Percentiles rank a stretch among this genome's conserved stretches.
Conservation (phyloP, 176 grass and related monocot species). For the Aegilops bicornis region DNA sequence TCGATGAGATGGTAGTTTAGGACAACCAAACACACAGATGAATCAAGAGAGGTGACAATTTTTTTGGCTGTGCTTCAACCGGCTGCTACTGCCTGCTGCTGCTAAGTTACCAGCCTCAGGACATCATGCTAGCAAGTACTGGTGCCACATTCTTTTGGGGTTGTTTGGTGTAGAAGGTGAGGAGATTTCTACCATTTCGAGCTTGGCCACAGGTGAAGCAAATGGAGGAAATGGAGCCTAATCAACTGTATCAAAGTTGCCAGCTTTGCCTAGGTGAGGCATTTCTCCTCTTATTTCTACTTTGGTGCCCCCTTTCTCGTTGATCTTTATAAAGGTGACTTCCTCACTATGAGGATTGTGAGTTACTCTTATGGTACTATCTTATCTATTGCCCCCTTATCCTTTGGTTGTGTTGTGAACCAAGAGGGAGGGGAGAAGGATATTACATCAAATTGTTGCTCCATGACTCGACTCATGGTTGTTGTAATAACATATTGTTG, state of each 20-base stretch:
- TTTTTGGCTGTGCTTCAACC: constrained; percentile 25
- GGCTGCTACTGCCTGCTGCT: constrained; percentile 13
- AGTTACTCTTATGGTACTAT: constrained; percentile 36
- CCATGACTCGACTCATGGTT: constrained; percentile 23
- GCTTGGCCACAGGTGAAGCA: constrained; percentile 11
- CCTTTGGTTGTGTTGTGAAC: constrained; percentile 7
- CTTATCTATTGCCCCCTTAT: constrained; percentile 16
- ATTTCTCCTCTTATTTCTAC: constrained; percentile 19
- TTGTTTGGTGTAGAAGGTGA: constrained; percentile 38
- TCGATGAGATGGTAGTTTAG: constrained; percentile 68
- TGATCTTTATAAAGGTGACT: constrained; percentile 25
- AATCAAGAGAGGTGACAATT: constrained; percentile 37
- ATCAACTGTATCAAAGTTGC: constrained; percentile 26
- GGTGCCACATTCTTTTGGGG: constrained; percentile 48
- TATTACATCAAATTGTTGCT: constrained; percentile 30
- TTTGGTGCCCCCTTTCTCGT: not conserved
- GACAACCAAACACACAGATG: constrained; percentile 20
- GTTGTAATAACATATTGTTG: constrained; percentile 24
- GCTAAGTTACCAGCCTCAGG: constrained; percentile 8
- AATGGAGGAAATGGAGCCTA: constrained; percentile 26
- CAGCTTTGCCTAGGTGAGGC: constrained; percentile 26
- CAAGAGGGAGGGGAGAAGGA: constrained; percentile 6
- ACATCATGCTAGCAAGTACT: constrained; percentile 21
- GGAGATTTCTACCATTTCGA: constrained; percentile 30
- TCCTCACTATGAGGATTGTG: constrained; percentile 29